Base-by-base conservation (phyloP, 108 stramenopile species). In the Nitzschia palea region DNA sequence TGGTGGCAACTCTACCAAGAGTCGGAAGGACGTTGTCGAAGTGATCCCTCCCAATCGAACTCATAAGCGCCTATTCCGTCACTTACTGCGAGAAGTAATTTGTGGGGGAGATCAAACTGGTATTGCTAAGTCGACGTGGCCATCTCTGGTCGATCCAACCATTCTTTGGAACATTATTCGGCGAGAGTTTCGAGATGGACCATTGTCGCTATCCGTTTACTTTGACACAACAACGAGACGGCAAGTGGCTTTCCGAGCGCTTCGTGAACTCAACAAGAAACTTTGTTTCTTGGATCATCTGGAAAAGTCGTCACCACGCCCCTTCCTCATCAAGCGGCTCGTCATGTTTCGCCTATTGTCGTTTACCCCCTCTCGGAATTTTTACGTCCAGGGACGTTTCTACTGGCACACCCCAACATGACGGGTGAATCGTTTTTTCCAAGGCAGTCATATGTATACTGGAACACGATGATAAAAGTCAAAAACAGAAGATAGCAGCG, bases 321-420 rank as follows among this genome's bases (percentile, higher is more conserved):
- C 56, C 27, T 45, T 26, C 58, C 50, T 2, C 56, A 63, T 12
- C 52, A 69, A 35, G 58, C 64, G 12, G 68, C 69, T 15, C 35
- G 51, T 10, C 44, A 77, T 43, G 85, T 84, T 0, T 36, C 55
- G 10, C 35, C 57, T n/a, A 14, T 50, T 84, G 33, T 74, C 74
- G 45, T 35, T 43, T 12, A n/a, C 29, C 33, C 76, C 61, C n/a
- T 26, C 76, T 31, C 68, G 0, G 62, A 59, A 9, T 74, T 79
- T 34, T 78, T 94, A 58, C 68, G 73, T 62, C 82, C 89, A 29
- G 93, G 93, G 3, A 73, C 81, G 26, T 90, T 86, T 80, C 62
- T 94, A 26, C 54, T 94, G 33, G 82, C 89, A 15, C 93, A 94
- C 79, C 92, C 92, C 9, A 69, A 89, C 26, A 74, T 90, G 81